Evolutionary conservation across 1,284 basidiomycete species (phyloP), one percentile per base, ranked within the genome.

Genomic region (Pseudozyma thailandica): DNA sequence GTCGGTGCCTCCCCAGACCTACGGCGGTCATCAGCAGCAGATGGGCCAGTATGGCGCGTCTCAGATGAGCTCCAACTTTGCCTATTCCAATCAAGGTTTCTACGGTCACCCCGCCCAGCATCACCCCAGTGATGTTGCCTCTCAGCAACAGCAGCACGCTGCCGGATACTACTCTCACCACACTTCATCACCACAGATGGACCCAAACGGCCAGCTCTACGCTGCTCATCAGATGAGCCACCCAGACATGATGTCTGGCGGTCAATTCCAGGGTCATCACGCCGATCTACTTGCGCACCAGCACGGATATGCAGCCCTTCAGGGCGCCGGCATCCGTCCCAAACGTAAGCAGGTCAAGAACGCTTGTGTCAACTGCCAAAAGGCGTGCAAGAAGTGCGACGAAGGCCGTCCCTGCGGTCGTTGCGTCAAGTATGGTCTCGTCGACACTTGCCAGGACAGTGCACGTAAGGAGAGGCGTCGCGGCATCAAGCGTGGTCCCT

Each of bases 331-430:
- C 27, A 54, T 75, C 26, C 72, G 73, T 9, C 52, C 75, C 38
- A 93, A 93, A 84, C 90, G 91, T 73, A 87, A 90, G 63, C 91
- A 93, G 81, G 92, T 93, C 85, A 93, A 93, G 88, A 92, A 92
- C 75, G 91, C 91, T 52, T 93, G 91, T 84, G 91, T 90, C 44
- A 91, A 91, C 77, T 93, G 91, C 82, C 91, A 92, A 84, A 91
- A 91, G 83, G 90, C 92, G 1, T 93, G 91, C 87, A 93, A 93
- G 86, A 92, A 92, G 84, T 93, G 92, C 83, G 92, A 93, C 84
- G 90, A 92, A 77, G 90, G 90, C 62, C 87, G 91, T 59, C 91
- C 91, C 62, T 93, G 92, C 83, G 88, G 91, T 70, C 89, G 91
- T 71, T 93, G 91, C 77, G 89, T 92, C 83, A 91, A 90, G 84